Evolutionary conservation across 2,329 filamentous ascomycete genomes (phyloP), one percentile per base, ranked within the genome.

Genomic region (Microcera coccophila): DNA sequence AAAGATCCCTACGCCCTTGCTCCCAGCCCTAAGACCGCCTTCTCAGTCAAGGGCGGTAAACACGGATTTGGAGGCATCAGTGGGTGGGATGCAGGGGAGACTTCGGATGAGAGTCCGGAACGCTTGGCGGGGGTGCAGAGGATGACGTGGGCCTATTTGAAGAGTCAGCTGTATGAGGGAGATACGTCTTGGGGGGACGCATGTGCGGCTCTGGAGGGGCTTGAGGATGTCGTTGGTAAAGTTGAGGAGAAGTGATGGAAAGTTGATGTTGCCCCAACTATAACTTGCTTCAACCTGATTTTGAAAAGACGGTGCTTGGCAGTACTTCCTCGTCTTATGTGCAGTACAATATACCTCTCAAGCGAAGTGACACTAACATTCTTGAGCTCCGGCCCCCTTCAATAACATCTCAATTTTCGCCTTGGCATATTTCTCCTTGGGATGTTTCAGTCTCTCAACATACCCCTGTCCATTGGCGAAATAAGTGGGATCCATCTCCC

Each of bases 11-110:
- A 58, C 39, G 47, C 17, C 1, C 36, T 47, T 3, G 34, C 55
- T 0, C 54, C 56, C 0, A 47, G 44, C 0, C 48, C 55, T 1
- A 61, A 60, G n/a, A 42, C 48, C 2, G 48, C 55, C 0, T 52
- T 55, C 2, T 26, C 35, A 4, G 38, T 61, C 0, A 52, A 48
- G 17, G 54, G 48, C 2, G 58, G 58, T 9, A 45, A 50, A 7
- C 58, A 61, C 19, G 54, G 54, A 0, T 58, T 61, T 19, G 58
- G 58, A 2, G 58, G 58, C 1, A 48, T 61, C 0, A 53, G 51
- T 11, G 52, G 53, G 2, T 61, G 58, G 58, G 52, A 60, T 16
- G 57, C 58, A 1, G 34, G 44, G 4, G 58, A 61, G 33, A 53
- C 49, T 4, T 42, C 48, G 12, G 57, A 61, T 5, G 58, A 60